phyloP scores from a whole-genome alignment of 2,329 filamentous ascomycete genomes.

The Acrodontium crateriforme region DNA sequence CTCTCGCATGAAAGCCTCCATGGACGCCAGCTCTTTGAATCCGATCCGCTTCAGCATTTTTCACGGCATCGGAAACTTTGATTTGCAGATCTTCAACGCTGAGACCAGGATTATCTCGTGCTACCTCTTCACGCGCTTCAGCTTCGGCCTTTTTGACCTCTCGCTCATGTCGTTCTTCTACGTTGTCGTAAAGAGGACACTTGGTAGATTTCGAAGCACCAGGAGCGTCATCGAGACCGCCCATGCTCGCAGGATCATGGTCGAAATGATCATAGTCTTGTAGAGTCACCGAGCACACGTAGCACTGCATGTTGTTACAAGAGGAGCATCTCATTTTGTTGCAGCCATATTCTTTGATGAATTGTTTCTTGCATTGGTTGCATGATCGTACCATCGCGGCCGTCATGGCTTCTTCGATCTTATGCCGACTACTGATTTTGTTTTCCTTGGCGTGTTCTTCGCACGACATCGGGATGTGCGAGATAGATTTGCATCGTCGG shows the following conservation, averaged over 20 bases:
- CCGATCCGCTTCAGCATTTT: constrained; percentile 1
- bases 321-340: constrained; percentile 68
- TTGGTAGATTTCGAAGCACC: constrained; percentile 26
- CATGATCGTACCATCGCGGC: constrained; percentile 63
- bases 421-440: constrained; percentile 47
- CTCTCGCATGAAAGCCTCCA: no score
- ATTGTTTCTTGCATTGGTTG: constrained; percentile 57
- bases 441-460: constrained; percentile 48
- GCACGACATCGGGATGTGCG: constrained; percentile 61
- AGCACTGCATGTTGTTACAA: constrained; percentile 45
- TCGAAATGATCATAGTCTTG: constrained; percentile 60
- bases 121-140: constrained; percentile 40
- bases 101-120: constrained; percentile 47
- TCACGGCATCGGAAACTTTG: constrained; percentile 37
- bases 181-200: constrained; percentile 55
- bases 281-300: constrained; percentile 54
- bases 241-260: constrained; percentile 19
- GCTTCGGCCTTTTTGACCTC: constrained; percentile 52
- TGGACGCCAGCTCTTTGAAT: neutral
- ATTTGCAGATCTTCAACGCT: constrained; percentile 45
- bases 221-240: constrained; percentile 19
- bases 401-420: constrained; percentile 75
- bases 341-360: constrained; percentile 66
- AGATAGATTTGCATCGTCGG: constrained; percentile 48
- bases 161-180: constrained; percentile 44